phyloP scores from a whole-genome alignment of 306 rosid genomes.

The Cicer arietinum region DNA sequence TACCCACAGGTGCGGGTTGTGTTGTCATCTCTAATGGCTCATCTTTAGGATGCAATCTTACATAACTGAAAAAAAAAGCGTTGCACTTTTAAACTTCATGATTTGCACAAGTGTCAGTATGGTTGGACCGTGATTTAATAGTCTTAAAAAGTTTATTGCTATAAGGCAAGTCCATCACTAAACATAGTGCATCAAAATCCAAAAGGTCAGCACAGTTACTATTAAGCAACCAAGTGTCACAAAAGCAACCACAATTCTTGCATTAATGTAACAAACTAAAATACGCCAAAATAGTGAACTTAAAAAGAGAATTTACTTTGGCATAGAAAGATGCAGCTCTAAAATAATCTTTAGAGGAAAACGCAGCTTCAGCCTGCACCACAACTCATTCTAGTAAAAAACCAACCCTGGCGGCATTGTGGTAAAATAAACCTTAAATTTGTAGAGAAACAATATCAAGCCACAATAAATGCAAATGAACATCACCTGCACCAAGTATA shows the following conservation, averaged over 20 bases:
- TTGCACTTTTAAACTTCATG: slow-evolving; percentile 9
- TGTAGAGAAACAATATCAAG: slow-evolving; percentile 27
- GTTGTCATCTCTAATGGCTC: no score
- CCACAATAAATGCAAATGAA: slow-evolving; percentile 31
- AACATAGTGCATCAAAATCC: slow-evolving; percentile 26
- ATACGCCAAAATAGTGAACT: slow-evolving; percentile 45
- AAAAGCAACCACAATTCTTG: slow-evolving; percentile 15
- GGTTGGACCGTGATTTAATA: slow-evolving; percentile 5
- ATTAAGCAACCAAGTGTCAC: slow-evolving; percentile 27
- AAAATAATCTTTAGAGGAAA: slow-evolving; percentile 79
- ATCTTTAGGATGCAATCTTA: no score
- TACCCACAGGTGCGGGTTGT: no score
- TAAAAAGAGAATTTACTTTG: slow-evolving; percentile 62
- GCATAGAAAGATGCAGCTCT: slow-evolving; percentile 97
- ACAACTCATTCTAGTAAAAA: slow-evolving; percentile 47
- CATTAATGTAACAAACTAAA: slow-evolving; percentile 21
- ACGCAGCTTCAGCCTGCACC: slow-evolving; percentile 96
- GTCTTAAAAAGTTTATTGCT: slow-evolving; percentile 25
- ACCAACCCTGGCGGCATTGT: slow-evolving; percentile 20
- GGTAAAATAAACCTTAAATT: background rate
- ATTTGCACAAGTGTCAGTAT: background rate
- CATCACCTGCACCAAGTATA: slow-evolving; percentile 80
- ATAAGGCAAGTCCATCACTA: slow-evolving; percentile 19
- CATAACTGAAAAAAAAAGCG: background rate
- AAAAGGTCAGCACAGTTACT: slow-evolving; percentile 14